Percentiles rank a stretch among this genome's conserved stretches.
Evolutionary conservation across 164 flowering plant genomes (phyloP).

Genomic region (Chimonanthus salicifolius): DNA sequence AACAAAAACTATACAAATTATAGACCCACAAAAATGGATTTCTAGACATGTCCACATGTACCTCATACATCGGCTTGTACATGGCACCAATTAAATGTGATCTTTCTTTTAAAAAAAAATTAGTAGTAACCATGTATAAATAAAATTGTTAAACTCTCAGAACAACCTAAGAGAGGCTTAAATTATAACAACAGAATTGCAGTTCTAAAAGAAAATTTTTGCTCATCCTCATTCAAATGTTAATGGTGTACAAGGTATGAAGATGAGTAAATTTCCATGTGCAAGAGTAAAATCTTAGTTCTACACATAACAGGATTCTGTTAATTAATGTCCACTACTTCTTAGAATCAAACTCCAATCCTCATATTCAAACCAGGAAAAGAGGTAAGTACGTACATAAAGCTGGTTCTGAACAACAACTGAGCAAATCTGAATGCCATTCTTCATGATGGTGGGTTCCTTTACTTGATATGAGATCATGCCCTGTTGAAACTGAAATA

Average conservation of each 20-base stretch:
- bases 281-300: no score
- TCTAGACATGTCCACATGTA: background rate
- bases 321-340: no score
- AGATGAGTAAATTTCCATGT: no score
- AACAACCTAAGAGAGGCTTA: background rate
- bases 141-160: background rate
- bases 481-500: slow-evolving; percentile 58
- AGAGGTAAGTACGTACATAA: slow-evolving; percentile 49
- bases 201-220: no score
- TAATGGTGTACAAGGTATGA: no score
- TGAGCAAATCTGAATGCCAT: slow-evolving; percentile 93
- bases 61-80: background rate
- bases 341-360: background rate
- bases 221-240: no score
- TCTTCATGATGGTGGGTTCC: slow-evolving; percentile 56
- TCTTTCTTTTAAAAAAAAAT: background rate
- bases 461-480: slow-evolving; percentile 51
- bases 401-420: slow-evolving; percentile 86
- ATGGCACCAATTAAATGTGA: background rate
- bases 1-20: background rate
- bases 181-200: no score
- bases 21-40: background rate
- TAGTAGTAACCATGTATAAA: background rate
- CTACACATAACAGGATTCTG: no score
- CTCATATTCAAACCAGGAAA: background rate